Evolutionary conservation across 2,329 filamentous ascomycete species (phyloP), one percentile per base, ranked within the genome.

Genomic region (Apiospora phragmitis): DNA sequence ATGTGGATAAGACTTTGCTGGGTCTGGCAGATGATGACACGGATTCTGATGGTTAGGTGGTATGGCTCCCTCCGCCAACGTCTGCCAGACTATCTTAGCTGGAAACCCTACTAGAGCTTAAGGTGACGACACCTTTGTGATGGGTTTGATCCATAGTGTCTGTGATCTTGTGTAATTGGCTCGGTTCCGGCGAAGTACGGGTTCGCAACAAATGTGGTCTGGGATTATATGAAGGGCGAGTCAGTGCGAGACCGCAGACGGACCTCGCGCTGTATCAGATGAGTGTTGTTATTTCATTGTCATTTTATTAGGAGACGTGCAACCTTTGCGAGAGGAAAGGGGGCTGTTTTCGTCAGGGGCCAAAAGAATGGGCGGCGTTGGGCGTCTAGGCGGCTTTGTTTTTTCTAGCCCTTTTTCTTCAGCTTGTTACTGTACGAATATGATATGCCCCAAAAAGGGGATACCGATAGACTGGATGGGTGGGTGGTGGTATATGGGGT

Each of bases 1-100:
- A 77, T 45, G 75, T 79, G 21, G 78, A 79, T 43, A 79, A 79
- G 74, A 77, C 76, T 41, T 71, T 79, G 35, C 70, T 80, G n/a
- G 78, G 78, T n/a, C 72, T 80, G 11, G 78, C 68, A n/a, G 67
- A 79, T 51, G 77, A 68, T 32, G 62, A 59, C 67, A 26, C 38
- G 18, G 68, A 71, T 47, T 70, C 62, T 21, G 55, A 68, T 24
- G 45, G 43, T 35, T 49, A 68, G 65, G 38, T 21, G 16, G 29
- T 7, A 35, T 16, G 29, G 35, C 51, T 11, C 16, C 18, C 16
- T n/a, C 29, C 8, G 51, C 18, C 51, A 59, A 35, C 16, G 8
- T 12, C 29, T 35, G 51, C 18, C 29, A 59, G 55, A 8, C 55
- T n/a, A 21, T 38, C 32, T 24, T n/a, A 8, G 21, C 29, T 38